These are phyloP conservation scores for Phytophthora pinifolia DNA, from an alignment of 352 stramenopile genomes.

Conservation along the genomic window DNA sequence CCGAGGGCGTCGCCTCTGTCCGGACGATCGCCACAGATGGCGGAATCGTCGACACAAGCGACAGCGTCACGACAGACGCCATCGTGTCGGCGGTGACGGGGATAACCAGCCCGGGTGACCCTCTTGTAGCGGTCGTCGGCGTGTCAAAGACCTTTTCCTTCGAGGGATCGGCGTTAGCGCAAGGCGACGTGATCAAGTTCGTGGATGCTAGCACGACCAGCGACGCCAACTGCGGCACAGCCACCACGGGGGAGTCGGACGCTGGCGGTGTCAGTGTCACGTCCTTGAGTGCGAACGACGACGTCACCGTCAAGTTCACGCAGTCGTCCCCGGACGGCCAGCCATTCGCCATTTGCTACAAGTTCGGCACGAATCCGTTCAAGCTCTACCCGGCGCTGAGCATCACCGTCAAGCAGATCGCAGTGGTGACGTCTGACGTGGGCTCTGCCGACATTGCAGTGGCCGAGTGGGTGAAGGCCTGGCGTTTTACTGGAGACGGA, in stretches of 20 bases:
- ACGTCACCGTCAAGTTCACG: conserved; percentile 39
- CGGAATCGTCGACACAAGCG: conserved; percentile 47
- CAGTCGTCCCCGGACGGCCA: conserved; percentile 40
- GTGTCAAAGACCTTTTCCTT: conserved; percentile 53
- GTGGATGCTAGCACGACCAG: conserved; percentile 55
- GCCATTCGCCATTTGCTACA: conserved; percentile 66
- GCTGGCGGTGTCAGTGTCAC: conserved; percentile 44
- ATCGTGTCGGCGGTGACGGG: conserved; percentile 41
- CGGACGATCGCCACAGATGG: conserved; percentile 42
- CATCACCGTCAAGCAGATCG: conserved; percentile 59
- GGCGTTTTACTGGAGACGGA: conserved; percentile 47
- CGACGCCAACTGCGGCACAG: conserved; percentile 51
- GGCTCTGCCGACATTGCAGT: conserved; percentile 48
- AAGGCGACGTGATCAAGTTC: conserved; percentile 62
- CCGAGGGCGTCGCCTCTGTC: conserved; percentile 16
- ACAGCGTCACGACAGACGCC: conserved; percentile 30
- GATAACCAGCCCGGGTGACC: conserved; percentile 44
- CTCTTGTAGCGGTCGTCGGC: conserved; percentile 49
- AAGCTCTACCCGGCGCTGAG: conserved; percentile 51
- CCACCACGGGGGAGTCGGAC: conserved; percentile 45
- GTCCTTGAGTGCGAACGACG: conserved; percentile 21
- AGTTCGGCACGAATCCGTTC: conserved; percentile 70
- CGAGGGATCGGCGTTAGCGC: conserved; percentile 37
- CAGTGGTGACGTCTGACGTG: conserved; percentile 27
- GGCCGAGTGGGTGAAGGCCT: conserved; percentile 50